Conservation (phyloP, 805 yeast species). For the Myxozyma neotropica region DNA sequence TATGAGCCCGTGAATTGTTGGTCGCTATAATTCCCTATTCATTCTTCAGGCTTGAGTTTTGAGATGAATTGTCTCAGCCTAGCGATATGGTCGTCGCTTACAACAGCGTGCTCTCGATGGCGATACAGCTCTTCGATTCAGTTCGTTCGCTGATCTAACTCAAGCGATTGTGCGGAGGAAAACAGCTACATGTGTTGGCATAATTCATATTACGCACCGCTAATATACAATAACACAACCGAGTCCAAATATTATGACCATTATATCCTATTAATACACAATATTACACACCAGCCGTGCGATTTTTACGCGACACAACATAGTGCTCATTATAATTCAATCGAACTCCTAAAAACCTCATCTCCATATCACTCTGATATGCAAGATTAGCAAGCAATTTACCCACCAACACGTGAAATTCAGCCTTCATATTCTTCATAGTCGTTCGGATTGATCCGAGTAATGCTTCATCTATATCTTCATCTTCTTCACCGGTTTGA, state of each 20-base stretch:
- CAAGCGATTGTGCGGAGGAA: not conserved
- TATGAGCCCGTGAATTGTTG: not conserved
- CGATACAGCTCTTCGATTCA: too few relatives aligned
- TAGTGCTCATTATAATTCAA: slow-evolving; percentile 45
- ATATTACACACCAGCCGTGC: not conserved
- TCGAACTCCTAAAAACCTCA: slow-evolving; percentile 42
- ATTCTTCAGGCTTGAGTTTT: too few relatives aligned
- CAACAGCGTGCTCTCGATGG: too few relatives aligned
- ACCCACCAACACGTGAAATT: slow-evolving; percentile 36
- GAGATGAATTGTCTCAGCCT: too few relatives aligned
- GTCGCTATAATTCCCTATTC: too few relatives aligned
- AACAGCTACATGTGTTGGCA: not conserved
- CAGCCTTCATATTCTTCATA: slow-evolving; percentile 28
- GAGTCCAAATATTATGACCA: too few relatives aligned
- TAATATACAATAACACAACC: not conserved
- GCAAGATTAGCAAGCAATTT: slow-evolving; percentile 38
- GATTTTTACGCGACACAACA: slow-evolving; percentile 14
- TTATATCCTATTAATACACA: not conserved
- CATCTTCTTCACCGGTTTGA: slow-evolving; percentile 7
- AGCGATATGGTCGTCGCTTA: too few relatives aligned
- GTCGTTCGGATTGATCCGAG: slow-evolving; percentile 27
- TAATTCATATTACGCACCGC: not conserved
- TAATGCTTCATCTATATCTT: slow-evolving; percentile 16
- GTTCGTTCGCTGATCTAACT: too few relatives aligned
- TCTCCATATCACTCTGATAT: slow-evolving; percentile 40